Percentiles rank a stretch among this genome's conserved stretches.
Evolutionary conservation across 2,329 filamentous ascomycete genomes (phyloP).

Genomic region (Aureobasidium vineae): DNA sequence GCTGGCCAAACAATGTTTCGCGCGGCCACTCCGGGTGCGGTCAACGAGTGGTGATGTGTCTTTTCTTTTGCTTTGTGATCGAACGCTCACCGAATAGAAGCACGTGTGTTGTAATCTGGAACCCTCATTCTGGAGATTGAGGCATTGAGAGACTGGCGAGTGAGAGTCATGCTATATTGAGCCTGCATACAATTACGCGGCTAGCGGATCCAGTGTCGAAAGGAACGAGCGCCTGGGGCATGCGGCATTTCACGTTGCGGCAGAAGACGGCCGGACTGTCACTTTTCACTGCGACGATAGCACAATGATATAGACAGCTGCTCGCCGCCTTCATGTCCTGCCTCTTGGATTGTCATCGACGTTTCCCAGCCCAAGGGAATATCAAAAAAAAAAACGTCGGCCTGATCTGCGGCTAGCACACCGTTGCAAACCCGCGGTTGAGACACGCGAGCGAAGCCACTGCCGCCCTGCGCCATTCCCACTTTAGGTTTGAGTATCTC

Average conservation of each 20-base stretch:
- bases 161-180: slow-evolving; percentile 22
- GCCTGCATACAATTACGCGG: slow-evolving; percentile 18
- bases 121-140: neutral
- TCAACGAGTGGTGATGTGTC: neutral
- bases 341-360: neutral
- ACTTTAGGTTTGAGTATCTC: slow-evolving; percentile 18
- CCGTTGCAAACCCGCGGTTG: slow-evolving; percentile 14
- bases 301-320: slow-evolving; percentile 4
- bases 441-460: slow-evolving; percentile 25
- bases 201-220: slow-evolving; percentile 6
- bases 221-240: slow-evolving; percentile 3
- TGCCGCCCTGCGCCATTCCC: slow-evolving; percentile 23
- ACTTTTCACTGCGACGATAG: neutral
- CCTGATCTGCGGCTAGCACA: slow-evolving; percentile 17
- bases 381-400: slow-evolving; percentile 12
- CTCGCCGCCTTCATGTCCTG: neutral
- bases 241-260: slow-evolving; percentile 17
- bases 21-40: slow-evolving; percentile 3
- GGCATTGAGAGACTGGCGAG: neutral
- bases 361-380: slow-evolving; percentile 6
- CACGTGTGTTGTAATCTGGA: slow-evolving; percentile 4
- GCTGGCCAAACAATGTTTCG: slow-evolving; percentile 6
- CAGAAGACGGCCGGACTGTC: slow-evolving; percentile 10
- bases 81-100: neutral
- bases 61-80: neutral